A percentile compares a stretch with the other conserved stretches of the same genome.
Conservation (phyloP, 768 basidiomycete genomes). For the Fomitopsis pulvina region DNA sequence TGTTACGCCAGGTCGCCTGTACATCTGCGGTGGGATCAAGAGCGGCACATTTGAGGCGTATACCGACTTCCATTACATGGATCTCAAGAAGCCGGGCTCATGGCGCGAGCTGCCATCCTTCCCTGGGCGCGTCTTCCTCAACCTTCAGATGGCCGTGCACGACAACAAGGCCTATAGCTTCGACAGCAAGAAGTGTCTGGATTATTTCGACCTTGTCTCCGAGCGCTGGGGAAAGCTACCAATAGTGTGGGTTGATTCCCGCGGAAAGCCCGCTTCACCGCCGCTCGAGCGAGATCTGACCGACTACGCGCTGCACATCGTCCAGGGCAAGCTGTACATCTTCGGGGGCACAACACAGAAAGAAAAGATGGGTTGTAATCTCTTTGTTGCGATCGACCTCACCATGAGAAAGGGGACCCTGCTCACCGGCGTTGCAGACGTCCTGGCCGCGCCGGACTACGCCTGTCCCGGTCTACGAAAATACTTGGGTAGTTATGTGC, state of each 20-base stretch:
- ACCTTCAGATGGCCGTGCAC: slow-evolving; percentile 17
- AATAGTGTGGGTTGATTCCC: slow-evolving; percentile 18
- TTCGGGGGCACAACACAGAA: slow-evolving; percentile 30
- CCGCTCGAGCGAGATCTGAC: slow-evolving; percentile 6
- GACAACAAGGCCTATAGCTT: slow-evolving; percentile 31
- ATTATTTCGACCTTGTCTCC: slow-evolving; percentile 30
- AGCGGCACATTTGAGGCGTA: slow-evolving; percentile 9
- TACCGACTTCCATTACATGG: slow-evolving; percentile 16
- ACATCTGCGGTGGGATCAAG: slow-evolving; percentile 13
- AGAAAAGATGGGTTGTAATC: slow-evolving; percentile 28
- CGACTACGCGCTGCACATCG: slow-evolving; percentile 14
- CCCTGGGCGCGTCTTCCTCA: slow-evolving; percentile 5
- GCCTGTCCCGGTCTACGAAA: slow-evolving; percentile 29
- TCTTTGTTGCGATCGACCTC: slow-evolving; percentile 33
- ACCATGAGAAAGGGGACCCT: slow-evolving; percentile 27
- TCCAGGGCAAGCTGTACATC: slow-evolving; percentile 29
- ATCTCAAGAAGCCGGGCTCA: slow-evolving; percentile 11
- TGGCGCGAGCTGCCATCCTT: slow-evolving; percentile 17
- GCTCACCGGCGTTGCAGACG: slow-evolving; percentile 14
- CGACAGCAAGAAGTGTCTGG: slow-evolving; percentile 23
- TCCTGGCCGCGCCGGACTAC: slow-evolving; percentile 13
- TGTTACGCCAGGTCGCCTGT: slow-evolving; percentile 8
- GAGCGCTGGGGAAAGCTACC: slow-evolving; percentile 27
- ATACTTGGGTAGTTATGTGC: slow-evolving; percentile 29
- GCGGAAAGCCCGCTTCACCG: slow-evolving; percentile 8